These are phyloP conservation scores for Nakazawaea sp. DNA, from an alignment of 805 yeast genomes.

Conservation along the genomic window DNA sequence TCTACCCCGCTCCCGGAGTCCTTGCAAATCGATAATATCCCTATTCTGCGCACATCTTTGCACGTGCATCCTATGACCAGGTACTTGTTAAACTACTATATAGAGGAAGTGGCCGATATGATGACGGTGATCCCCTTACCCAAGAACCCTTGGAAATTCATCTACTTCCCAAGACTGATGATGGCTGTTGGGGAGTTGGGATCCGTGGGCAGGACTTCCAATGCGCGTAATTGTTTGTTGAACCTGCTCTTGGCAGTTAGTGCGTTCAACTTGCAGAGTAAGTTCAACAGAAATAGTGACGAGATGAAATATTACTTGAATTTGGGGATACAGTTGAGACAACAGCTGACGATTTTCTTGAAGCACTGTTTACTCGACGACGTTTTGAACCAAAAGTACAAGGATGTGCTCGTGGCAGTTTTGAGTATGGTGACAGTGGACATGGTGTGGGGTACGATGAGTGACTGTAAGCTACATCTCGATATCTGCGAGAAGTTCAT, in stretches of 20 bases:
- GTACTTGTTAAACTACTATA: conserved; percentile 64
- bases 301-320: conserved; percentile 66
- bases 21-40: conserved; percentile 29
- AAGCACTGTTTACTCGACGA: conserved; percentile 49
- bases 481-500: conserved; percentile 73
- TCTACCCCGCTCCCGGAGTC: conserved; percentile 36
- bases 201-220: conserved; percentile 65
- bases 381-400: conserved; percentile 58
- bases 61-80: conserved; percentile 65
- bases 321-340: conserved; percentile 66
- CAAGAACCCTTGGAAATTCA: conserved; percentile 82
- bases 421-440: conserved; percentile 85
- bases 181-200: conserved; percentile 77
- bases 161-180: conserved; percentile 79
- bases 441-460: conserved; percentile 87
- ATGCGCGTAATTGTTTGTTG: conserved; percentile 69
- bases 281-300: conserved; percentile 58
- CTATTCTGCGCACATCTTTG: conserved; percentile 56
- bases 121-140: conserved; percentile 60
- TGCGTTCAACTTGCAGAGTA: conserved; percentile 74
- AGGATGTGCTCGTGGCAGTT: conserved; percentile 77
- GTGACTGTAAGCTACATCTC: conserved; percentile 71
- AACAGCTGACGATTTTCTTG: conserved; percentile 67
- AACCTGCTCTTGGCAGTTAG: conserved; percentile 77
- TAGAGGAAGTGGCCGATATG: conserved; percentile 69